A percentile compares a stretch with the other conserved stretches of the same genome.
phyloP scores from a whole-genome alignment of 306 rosid species.

The Biancaea sappan region DNA sequence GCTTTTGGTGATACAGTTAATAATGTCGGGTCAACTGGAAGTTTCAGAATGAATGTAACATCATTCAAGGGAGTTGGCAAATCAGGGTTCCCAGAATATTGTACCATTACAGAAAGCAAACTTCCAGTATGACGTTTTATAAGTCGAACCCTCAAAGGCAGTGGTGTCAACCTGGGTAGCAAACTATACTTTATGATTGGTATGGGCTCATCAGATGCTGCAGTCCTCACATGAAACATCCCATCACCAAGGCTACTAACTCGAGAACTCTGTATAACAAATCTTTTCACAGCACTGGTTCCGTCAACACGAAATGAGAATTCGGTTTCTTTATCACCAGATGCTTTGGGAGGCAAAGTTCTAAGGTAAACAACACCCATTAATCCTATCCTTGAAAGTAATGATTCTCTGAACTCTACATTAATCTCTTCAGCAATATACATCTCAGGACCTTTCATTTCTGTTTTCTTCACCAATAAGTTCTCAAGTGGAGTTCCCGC shows the following conservation, averaged over 20 bases:
- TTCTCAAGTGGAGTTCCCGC: slow-evolving; percentile 67
- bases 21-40: slow-evolving; percentile 86
- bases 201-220: slow-evolving; percentile 73
- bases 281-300: slow-evolving; percentile 74
- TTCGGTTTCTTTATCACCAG: slow-evolving; percentile 89
- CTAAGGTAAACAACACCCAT: slow-evolving; percentile 80
- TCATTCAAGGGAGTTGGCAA: slow-evolving; percentile 72
- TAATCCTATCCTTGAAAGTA: slow-evolving; percentile 83
- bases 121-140: slow-evolving; percentile 84
- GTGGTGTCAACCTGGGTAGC: slow-evolving; percentile 76
- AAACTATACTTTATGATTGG: slow-evolving; percentile 83
- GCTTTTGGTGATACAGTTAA: slow-evolving; percentile 94
- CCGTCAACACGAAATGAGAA: slow-evolving; percentile 87
- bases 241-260: slow-evolving; percentile 85
- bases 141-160: slow-evolving; percentile 92
- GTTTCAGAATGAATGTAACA: slow-evolving; percentile 74
- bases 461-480: slow-evolving; percentile 56
- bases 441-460: slow-evolving; percentile 96
- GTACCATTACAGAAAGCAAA: slow-evolving; percentile 89
- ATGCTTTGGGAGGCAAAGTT: slow-evolving; percentile 75
- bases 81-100: slow-evolving; percentile 78
- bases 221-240: slow-evolving; percentile 85
- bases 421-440: slow-evolving; percentile 73
- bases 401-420: slow-evolving; percentile 88
- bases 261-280: slow-evolving; percentile 75